Conservation (phyloP, 78 protist genomes). For the Pigoraptor vietnamica region DNA sequence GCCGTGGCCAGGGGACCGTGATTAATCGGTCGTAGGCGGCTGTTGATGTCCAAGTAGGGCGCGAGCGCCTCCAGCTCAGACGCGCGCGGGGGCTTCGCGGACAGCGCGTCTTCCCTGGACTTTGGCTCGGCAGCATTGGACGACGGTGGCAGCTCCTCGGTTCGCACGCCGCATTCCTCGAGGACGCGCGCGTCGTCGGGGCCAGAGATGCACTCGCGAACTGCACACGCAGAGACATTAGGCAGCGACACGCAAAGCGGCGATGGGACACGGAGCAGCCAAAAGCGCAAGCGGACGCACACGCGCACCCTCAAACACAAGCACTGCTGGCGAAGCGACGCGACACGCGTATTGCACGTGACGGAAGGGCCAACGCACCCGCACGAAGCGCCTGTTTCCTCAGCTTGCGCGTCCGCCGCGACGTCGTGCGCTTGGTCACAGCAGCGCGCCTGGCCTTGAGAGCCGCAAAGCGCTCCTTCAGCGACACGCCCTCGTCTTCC, state of each 20-base stretch:
- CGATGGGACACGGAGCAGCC: neutral
- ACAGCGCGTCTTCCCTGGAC: neutral
- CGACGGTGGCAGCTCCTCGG: neutral
- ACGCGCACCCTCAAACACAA: no score
- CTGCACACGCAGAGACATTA: neutral
- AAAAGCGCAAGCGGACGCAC: neutral
- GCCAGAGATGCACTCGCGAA: neutral
- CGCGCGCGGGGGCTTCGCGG: no score
- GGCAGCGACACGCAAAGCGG: neutral
- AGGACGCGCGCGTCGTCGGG: neutral
- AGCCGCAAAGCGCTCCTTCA: neutral
- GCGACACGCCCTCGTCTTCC: no score
- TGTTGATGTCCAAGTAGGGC: neutral
- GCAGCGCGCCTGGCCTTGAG: neutral
- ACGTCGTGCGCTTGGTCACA: neutral
- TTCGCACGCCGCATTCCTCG: neutral
- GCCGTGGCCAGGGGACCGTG: neutral
- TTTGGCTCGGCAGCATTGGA: no score
- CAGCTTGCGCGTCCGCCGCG: neutral
- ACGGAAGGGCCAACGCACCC: no score
- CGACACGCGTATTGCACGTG: no score
- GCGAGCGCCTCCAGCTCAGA: neutral
- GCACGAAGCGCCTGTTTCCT: neutral
- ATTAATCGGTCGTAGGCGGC: neutral
- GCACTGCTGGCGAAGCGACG: no score